Evolutionary conservation across 2,329 filamentous ascomycete species (phyloP).

Genomic region (Blastomyces emzantsi): DNA sequence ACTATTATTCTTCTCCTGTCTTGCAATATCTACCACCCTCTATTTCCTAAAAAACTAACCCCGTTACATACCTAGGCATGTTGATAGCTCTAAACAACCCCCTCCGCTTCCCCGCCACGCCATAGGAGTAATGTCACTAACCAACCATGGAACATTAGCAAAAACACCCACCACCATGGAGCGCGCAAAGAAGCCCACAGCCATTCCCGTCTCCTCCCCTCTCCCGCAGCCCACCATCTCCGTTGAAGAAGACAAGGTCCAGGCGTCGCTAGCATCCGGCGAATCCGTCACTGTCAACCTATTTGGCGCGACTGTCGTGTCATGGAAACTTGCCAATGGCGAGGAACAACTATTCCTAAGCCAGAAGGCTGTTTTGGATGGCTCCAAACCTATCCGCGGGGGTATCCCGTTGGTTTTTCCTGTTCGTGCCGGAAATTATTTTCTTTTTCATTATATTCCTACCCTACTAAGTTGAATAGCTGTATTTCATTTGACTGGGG

Average conservation of each 20-base stretch:
- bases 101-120: not conserved
- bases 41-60: not conserved
- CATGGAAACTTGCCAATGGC: constrained; percentile 76
- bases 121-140: not conserved
- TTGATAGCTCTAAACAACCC: too few relatives aligned
- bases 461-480: not conserved
- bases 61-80: too few relatives aligned
- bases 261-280: constrained; percentile 73
- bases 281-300: constrained; percentile 79
- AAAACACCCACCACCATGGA: constrained; percentile 55
- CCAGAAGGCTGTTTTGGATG: constrained; percentile 70
- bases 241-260: constrained; percentile 63
- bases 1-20: not conserved
- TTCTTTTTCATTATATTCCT: too few relatives aligned
- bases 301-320: constrained; percentile 85
- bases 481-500: not conserved
- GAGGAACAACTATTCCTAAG: constrained; percentile 82
- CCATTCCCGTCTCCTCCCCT: constrained; percentile 64
- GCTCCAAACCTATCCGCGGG: constrained; percentile 79
- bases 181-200: constrained; percentile 71
- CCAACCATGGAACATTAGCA: not conserved
- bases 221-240: constrained; percentile 69
- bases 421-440: constrained; percentile 44
- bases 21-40: not conserved
- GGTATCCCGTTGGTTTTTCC: constrained; percentile 92